Evolutionary conservation across 306 rosid genomes (phyloP).

Genomic region (Sechiopsis laciniata): DNA sequence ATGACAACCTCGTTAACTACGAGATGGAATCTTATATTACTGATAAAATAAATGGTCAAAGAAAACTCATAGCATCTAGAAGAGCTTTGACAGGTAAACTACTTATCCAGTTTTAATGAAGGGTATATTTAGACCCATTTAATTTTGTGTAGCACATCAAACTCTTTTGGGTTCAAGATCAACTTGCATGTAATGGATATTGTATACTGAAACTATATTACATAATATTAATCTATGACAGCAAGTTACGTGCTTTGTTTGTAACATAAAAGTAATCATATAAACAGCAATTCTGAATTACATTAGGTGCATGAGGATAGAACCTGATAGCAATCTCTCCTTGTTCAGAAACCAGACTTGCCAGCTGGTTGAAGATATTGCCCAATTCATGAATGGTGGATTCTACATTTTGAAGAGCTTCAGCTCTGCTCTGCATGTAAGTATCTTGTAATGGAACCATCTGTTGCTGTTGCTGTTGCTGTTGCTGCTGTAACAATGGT

Average conservation of each 20-base stretch:
- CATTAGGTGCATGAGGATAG: conserved; percentile 16
- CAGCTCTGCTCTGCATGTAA: conserved; percentile 98
- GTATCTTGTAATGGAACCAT: conserved; percentile 82
- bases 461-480: conserved; percentile 63
- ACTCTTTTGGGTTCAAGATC: neutral
- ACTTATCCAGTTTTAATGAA: conserved; percentile 12
- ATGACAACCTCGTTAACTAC: neutral
- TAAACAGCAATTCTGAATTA: neutral
- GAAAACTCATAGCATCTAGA: neutral
- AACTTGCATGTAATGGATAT: neutral
- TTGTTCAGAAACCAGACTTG: conserved; percentile 93
- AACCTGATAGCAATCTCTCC: conserved; percentile 97
- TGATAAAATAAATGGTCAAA: neutral
- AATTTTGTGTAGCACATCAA: neutral
- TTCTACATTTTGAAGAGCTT: conserved; percentile 94
- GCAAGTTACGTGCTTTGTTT: neutral
- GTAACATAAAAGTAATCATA: neutral
- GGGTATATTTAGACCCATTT: neutral
- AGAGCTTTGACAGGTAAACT: neutral
- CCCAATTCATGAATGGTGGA: conserved; percentile 94
- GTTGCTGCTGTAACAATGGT: conserved; percentile 63
- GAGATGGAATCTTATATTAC: neutral
- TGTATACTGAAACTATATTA: neutral
- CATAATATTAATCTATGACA: neutral
- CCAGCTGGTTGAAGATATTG: conserved; percentile 87